Percentiles rank a stretch among this genome's conserved stretches.
phyloP scores from a whole-genome alignment of 2,329 filamentous ascomycete genomes.

The Trichoderma aggressivum region DNA sequence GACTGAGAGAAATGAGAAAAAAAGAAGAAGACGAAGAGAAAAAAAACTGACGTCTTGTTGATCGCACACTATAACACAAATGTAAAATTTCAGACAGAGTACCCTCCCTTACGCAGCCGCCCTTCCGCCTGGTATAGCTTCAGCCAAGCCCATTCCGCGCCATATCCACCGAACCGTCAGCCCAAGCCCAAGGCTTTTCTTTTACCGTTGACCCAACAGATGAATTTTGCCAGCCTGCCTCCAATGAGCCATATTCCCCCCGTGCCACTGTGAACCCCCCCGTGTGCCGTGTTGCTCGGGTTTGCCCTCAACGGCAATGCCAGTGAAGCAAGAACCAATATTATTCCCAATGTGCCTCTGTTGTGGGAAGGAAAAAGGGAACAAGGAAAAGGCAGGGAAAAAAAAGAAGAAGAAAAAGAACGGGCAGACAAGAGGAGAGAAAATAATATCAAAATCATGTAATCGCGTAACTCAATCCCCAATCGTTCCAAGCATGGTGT shows the following conservation, averaged over 20 bases:
- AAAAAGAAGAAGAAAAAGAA: not conserved
- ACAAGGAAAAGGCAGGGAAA: not conserved
- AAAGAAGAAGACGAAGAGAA: not conserved
- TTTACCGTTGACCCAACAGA: constrained; percentile 1
- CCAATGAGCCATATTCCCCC: not conserved
- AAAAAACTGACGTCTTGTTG: constrained; percentile 6
- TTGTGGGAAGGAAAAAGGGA: not conserved
- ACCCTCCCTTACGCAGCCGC: not conserved
- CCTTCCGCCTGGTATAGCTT: not conserved
- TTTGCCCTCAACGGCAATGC: not conserved
- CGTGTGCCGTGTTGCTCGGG: not conserved
- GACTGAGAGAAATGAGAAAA: not conserved
- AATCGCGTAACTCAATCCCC: constrained; percentile 17
- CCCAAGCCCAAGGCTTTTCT: not conserved
- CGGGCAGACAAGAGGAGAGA: constrained; percentile 11
- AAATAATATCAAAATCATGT: constrained; percentile 23
- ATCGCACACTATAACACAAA: constrained; percentile 5
- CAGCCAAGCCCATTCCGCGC: constrained; percentile 10
- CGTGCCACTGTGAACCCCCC: not conserved
- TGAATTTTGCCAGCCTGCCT: constrained; percentile 1
- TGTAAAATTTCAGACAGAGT: not conserved
- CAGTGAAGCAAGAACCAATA: not conserved
- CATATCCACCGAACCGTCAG: constrained; percentile 8
- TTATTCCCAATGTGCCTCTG: not conserved
- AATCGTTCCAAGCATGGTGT: constrained; percentile 28